Evolutionary conservation across 2,329 filamentous ascomycete genomes (phyloP), one percentile per base, ranked within the genome.

Genomic region (Gliomastix tumulicola): DNA sequence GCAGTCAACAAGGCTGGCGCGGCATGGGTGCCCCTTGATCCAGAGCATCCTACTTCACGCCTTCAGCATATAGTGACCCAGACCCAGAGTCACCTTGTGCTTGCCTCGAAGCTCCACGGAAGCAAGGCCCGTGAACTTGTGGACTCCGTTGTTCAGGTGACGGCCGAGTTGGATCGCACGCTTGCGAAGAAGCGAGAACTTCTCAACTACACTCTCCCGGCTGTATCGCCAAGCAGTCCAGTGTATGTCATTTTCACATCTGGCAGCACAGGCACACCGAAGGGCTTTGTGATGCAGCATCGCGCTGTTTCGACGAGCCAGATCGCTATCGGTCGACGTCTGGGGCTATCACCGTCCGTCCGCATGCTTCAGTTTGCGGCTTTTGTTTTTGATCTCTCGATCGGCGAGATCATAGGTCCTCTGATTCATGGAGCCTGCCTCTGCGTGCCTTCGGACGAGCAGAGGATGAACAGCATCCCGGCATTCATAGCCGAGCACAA

Each of bases 1-100:
- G 49, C 39, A 6, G 37, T 50, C 15, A 37, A 48, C 27, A 47
- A 51, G 34, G 40, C 46, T 16, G 52, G 52, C 16, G 48, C 44
- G 15, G 48, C 44, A 7, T 54, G 43, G 38, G 42, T 46, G 5
- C 45, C 44, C 4, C 34, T 50, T n/a, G 46, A 50, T 30, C 40
- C 42, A 12, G 15, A 22, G 2, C 27, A 39, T 15, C 40, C 41
- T 19, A 9, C 4, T 4, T 30, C 22, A 13, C 34, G 41, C 7
- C 27, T 30, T 8, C 5, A 30, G 13, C 28, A 38, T 4, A 37
- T 40, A 21, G 18, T 32, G 21, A 10, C 27, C 3, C 25, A 40
- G 18, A 40, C 34, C 15, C n/a, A 23, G 21, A 19, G 33, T 3
- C 18, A 35, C 5, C 28, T 44, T 3, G 18, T 28, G 2, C 13